These are phyloP conservation scores for Zygotorulaspora chibaensis DNA, from an alignment of 805 yeast species.

Conservation along the genomic window DNA sequence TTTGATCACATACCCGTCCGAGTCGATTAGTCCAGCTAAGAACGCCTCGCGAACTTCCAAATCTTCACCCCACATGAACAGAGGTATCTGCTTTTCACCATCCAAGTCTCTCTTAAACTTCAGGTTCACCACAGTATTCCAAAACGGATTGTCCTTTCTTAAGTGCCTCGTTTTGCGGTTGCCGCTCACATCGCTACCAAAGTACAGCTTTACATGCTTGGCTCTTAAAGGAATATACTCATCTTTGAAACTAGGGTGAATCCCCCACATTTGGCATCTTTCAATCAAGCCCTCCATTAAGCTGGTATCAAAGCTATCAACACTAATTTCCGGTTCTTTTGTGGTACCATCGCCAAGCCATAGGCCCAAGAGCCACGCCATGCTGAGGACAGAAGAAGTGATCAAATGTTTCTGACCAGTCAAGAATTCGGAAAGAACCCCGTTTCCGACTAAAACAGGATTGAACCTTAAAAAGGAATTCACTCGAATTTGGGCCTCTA, in stretches of 20 bases:
- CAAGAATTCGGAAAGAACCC: slow-evolving; percentile 31
- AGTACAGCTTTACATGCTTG: slow-evolving; percentile 25
- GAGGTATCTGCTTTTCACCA: slow-evolving; percentile 36
- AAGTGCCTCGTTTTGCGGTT: slow-evolving; percentile 16
- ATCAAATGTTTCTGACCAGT: slow-evolving; percentile 25
- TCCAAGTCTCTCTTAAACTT: slow-evolving; percentile 23
- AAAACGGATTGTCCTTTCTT: slow-evolving; percentile 31
- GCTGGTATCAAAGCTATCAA: slow-evolving; percentile 29
- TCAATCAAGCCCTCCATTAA: slow-evolving; percentile 28
- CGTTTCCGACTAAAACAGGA: slow-evolving; percentile 38
- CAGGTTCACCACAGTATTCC: slow-evolving; percentile 27
- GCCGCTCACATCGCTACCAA: slow-evolving; percentile 14
- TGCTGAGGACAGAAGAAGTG: slow-evolving; percentile 23
- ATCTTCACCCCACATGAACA: slow-evolving; percentile 34
- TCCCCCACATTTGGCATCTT: slow-evolving; percentile 26
- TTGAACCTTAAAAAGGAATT: slow-evolving; percentile 34
- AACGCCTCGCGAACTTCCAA: slow-evolving; percentile 42
- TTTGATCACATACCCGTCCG: slow-evolving; percentile 35
- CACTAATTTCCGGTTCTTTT: slow-evolving; percentile 29
- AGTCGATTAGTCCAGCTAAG: slow-evolving; percentile 43
- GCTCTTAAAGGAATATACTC: slow-evolving; percentile 21
- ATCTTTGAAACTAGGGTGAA: slow-evolving; percentile 22
- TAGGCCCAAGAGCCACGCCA: slow-evolving; percentile 41
- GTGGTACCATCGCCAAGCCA: slow-evolving; percentile 40
- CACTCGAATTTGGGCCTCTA: slow-evolving; percentile 31